Evolutionary conservation across 805 yeast species (phyloP).

Genomic region (Wickerhamiella vanderwaltii): DNA sequence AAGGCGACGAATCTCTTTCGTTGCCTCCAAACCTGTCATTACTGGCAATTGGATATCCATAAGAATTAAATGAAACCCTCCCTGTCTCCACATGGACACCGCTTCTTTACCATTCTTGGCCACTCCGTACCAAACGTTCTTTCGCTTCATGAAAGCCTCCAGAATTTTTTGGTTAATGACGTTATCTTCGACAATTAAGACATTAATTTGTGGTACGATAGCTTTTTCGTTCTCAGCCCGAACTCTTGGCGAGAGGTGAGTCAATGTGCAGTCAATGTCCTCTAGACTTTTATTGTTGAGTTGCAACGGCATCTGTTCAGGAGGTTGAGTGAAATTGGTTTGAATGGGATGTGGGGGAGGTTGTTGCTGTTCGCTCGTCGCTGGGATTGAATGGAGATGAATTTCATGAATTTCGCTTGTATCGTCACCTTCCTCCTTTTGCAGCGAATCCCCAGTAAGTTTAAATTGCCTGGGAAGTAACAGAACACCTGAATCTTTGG

Average conservation of each 20-base stretch:
- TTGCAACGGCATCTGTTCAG: neutral
- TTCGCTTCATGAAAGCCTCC: slow-evolving; percentile 75
- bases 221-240: slow-evolving; percentile 24
- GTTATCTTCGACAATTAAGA: slow-evolving; percentile 91
- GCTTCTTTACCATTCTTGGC: slow-evolving; percentile 96
- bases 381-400: neutral
- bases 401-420: neutral
- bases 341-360: neutral
- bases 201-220: slow-evolving; percentile 80
- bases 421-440: neutral
- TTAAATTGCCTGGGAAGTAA: slow-evolving; percentile 17
- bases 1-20: slow-evolving; percentile 75
- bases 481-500: slow-evolving; percentile 13
- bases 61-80: slow-evolving; percentile 85
- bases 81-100: slow-evolving; percentile 82
- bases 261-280: neutral
- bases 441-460: neutral
- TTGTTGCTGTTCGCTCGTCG: neutral
- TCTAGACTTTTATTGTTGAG: neutral
- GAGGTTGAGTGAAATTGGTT: neutral
- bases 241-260: slow-evolving; percentile 3
- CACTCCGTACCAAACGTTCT: slow-evolving; percentile 68
- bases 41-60: slow-evolving; percentile 98
- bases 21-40: slow-evolving; percentile 89
- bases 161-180: slow-evolving; percentile 85